phyloP scores from a whole-genome alignment of 352 stramenopile species.

The Globisporangium acanthophoron region DNA sequence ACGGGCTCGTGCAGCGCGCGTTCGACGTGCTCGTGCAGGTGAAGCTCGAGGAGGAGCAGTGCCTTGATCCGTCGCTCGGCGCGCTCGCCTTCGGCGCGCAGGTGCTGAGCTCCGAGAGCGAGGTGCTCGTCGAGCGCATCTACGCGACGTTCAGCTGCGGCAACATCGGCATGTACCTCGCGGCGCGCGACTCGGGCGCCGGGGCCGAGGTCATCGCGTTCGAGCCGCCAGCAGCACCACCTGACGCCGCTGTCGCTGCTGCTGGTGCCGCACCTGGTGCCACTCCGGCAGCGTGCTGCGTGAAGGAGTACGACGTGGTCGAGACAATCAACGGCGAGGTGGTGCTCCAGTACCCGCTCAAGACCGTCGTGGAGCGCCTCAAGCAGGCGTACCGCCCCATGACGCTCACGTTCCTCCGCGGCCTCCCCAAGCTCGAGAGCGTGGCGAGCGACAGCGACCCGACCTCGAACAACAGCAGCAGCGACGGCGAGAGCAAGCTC shows the following conservation, averaged over 20 bases:
- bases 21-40: conserved; percentile 43
- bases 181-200: conserved; percentile 10
- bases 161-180: conserved; percentile 34
- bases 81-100: conserved; percentile 27
- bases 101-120: conserved; percentile 22
- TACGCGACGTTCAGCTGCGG: conserved; percentile 43
- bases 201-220: conserved; percentile 27
- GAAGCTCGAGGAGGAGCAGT: conserved; percentile 33
- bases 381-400: conserved; percentile 40
- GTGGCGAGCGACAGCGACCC: neutral
- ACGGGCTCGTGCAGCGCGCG: conserved; percentile 38
- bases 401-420: conserved; percentile 40
- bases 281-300: neutral
- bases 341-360: conserved; percentile 27
- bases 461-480: conserved; percentile 4
- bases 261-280: neutral
- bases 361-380: conserved; percentile 23
- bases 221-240: neutral
- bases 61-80: conserved; percentile 25
- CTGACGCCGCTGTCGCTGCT: too few relatives aligned
- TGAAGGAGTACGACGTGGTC: conserved; percentile 25
- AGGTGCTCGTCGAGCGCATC: conserved; percentile 36
- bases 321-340: conserved; percentile 45
- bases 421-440: conserved; percentile 22
- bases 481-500: conserved; percentile 6